Percentiles rank a stretch among this genome's conserved stretches.
Evolutionary conservation across 192 early-diverging fungal genomes (phyloP).

Genomic region (Backusella westeae): DNA sequence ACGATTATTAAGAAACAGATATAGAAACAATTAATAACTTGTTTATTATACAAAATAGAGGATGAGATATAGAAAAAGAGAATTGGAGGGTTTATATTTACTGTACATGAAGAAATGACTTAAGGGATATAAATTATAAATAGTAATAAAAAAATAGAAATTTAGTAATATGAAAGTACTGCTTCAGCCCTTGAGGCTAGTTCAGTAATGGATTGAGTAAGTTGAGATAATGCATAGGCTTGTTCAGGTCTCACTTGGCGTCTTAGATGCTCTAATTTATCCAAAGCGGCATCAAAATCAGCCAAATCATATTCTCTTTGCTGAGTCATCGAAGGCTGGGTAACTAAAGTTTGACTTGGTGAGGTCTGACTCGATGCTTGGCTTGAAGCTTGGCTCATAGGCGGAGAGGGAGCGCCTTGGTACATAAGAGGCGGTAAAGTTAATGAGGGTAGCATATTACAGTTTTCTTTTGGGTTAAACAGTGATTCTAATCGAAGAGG

Average conservation of each 20-base stretch:
- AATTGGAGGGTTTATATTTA: not conserved
- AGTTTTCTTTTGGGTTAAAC: not conserved
- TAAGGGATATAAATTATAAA: not conserved
- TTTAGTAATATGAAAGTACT: not conserved
- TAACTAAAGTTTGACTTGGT: not conserved
- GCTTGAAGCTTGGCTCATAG: not conserved
- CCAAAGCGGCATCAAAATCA: conserved; percentile 9
- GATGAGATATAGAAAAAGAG: not conserved
- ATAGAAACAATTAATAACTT: not conserved
- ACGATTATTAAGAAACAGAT: not conserved
- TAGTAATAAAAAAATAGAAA: not conserved
- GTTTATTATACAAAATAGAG: not conserved
- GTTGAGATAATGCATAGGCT: conserved; percentile 16
- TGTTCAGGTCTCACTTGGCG: conserved; percentile 15
- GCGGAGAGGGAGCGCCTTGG: not conserved
- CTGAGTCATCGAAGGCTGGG: not conserved
- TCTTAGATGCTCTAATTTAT: conserved; percentile 6
- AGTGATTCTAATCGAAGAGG: conserved; percentile 12
- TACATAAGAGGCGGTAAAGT: conserved; percentile 5
- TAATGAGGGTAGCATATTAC: not conserved
- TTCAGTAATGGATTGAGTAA: conserved; percentile 8
- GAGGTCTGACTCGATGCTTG: not conserved
- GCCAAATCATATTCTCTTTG: conserved; percentile 1
- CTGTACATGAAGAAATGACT: not conserved
- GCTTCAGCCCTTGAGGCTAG: conserved; percentile 14